These are phyloP conservation scores for Glonium stellatum DNA, from an alignment of 495 filamentous ascomycete genomes.

Conservation along the genomic window DNA sequence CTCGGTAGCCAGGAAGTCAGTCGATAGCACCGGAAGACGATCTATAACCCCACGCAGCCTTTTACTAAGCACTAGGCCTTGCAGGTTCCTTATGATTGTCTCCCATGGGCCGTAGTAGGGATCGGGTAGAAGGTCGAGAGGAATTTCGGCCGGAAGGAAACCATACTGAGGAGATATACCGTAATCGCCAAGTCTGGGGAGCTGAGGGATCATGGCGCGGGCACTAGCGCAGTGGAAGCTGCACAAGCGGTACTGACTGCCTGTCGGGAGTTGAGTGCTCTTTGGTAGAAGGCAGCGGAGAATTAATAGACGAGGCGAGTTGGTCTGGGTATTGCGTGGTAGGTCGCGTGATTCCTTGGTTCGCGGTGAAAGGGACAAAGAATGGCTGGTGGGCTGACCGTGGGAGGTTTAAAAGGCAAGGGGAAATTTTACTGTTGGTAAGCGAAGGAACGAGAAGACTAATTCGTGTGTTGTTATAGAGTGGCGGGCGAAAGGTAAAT, in stretches of 20 bases:
- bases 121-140: conserved; percentile 71
- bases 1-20: conserved; percentile 67
- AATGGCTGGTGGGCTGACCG: too few species aligned
- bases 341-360: too few species aligned
- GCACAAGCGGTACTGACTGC: neutral
- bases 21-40: conserved; percentile 71
- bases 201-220: conserved; percentile 66
- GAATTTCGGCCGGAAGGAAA: conserved; percentile 80
- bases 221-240: neutral
- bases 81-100: conserved; percentile 72
- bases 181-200: conserved; percentile 75
- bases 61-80: conserved; percentile 75
- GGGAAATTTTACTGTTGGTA: too few species aligned
- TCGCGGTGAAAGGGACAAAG: too few species aligned
- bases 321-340: too few species aligned
- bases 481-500: neutral
- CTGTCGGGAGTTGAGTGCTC: neutral
- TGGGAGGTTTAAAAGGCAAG: too few species aligned
- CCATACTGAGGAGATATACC: conserved; percentile 79
- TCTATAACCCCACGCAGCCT: conserved; percentile 71
- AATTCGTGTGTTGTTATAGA: neutral
- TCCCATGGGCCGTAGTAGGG: conserved; percentile 95
- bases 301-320: too few species aligned
- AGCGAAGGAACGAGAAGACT: too few species aligned
- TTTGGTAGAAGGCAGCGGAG: too few species aligned